These are phyloP conservation scores for Parastagonospora nodorum DNA, from an alignment of 2,329 filamentous ascomycete species.

Conservation along the genomic window DNA sequence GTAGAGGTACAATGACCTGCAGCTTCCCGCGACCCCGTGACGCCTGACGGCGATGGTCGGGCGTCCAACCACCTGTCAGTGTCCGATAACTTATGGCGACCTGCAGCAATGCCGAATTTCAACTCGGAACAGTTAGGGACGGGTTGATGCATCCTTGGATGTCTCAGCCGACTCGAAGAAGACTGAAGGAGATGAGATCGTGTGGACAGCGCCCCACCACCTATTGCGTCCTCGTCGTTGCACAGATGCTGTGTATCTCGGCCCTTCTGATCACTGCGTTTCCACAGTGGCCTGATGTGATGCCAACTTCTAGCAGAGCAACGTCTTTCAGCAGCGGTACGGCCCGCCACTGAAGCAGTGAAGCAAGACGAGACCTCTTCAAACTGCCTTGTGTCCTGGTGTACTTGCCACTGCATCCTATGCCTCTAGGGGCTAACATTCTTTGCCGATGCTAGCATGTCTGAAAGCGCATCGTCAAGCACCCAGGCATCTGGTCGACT, in stretches of 20 bases:
- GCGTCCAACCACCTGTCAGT: constrained; percentile 34
- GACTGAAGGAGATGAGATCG: constrained; percentile 22
- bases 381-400: neutral
- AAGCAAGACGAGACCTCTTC: constrained; percentile 3
- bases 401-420: neutral
- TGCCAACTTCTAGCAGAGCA: constrained; percentile 29
- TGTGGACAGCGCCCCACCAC: constrained; percentile 18
- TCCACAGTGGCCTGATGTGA: constrained; percentile 28
- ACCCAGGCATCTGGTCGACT: neutral
- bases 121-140: constrained; percentile 35
- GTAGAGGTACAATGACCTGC: constrained; percentile 38
- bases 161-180: constrained; percentile 39
- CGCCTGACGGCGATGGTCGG: constrained; percentile 35
- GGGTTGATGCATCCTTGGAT: constrained; percentile 25
- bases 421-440: neutral
- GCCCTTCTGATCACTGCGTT: constrained; percentile 28
- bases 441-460: neutral
- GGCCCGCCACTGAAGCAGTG: constrained; percentile 24
- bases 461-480: neutral
- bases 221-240: constrained; percentile 30
- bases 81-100: constrained; percentile 38
- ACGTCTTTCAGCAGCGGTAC: constrained; percentile 36
- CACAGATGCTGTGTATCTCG: constrained; percentile 33
- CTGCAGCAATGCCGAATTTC: constrained; percentile 40
- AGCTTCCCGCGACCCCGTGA: constrained; percentile 46